A percentile compares a stretch with the other conserved stretches of the same genome.
These are phyloP conservation scores for Trichophyton verrucosum DNA, from an alignment of 2,329 filamentous ascomycete species.

Conservation along the genomic window DNA sequence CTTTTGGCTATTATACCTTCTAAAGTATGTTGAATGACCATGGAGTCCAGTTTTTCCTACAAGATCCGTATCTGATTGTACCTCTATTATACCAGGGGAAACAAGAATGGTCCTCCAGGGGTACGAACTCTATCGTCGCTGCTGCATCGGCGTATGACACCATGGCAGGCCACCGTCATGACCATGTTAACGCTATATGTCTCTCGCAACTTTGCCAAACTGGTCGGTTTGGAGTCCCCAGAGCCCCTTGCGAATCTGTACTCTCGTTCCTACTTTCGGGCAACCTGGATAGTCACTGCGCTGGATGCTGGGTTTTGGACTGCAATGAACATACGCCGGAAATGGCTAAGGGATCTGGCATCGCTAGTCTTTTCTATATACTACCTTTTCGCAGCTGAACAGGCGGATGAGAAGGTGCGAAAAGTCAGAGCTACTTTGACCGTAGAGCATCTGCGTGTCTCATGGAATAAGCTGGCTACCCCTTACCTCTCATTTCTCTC, in stretches of 20 bases:
- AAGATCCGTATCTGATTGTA: not conserved
- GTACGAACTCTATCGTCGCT: conserved; percentile 58
- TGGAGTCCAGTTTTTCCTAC: not conserved
- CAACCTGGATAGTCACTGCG: conserved; percentile 91
- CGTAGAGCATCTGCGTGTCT: conserved; percentile 78
- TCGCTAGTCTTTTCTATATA: conserved; percentile 78
- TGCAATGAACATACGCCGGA: conserved; percentile 77
- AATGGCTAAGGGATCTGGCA: conserved; percentile 69
- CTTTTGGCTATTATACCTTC: conserved; percentile 80
- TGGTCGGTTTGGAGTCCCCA: conserved; percentile 79
- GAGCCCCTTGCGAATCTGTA: conserved; percentile 93
- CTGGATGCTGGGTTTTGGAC: conserved; percentile 97
- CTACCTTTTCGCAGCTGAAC: conserved; percentile 84
- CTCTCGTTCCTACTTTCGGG: conserved; percentile 80
- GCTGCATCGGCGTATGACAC: conserved; percentile 59
- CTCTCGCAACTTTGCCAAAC: conserved; percentile 82
- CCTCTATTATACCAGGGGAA: conserved; percentile 46
- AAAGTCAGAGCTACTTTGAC: conserved; percentile 79
- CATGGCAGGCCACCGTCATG: conserved; percentile 79
- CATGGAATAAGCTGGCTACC: conserved; percentile 89
- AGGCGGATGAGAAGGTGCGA: conserved; percentile 90
- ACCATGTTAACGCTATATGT: conserved; percentile 87
- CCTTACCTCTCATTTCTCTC: conserved; percentile 70
- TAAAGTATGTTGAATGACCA: conserved; percentile 43
- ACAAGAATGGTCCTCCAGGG: conserved; percentile 76